These are phyloP conservation scores for Sphagnum tenellum DNA, from an alignment of 225 moss, liverwort and hornwort genomes.

Conservation along the genomic window DNA sequence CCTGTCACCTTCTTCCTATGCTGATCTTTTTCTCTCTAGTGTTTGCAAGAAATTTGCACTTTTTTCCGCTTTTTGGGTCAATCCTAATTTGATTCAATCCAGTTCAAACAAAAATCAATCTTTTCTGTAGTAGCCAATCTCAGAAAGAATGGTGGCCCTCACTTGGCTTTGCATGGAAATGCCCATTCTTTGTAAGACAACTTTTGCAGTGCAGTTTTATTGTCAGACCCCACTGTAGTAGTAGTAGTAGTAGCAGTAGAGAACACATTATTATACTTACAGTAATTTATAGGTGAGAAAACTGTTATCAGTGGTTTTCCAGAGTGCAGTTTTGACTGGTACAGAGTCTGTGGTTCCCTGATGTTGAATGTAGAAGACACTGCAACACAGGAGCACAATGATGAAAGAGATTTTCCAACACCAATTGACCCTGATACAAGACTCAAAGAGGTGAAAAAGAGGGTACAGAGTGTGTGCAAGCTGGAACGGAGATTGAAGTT, in stretches of 20 bases:
- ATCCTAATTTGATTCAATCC: no score
- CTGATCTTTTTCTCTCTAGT: background rate
- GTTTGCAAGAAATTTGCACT: background rate
- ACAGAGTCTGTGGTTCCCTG: no score
- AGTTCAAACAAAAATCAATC: background rate
- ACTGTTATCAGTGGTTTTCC: background rate
- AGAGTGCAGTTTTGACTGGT: no score
- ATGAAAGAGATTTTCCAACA: slow-evolving; percentile 11
- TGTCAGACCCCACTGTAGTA: background rate
- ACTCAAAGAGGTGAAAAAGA: slow-evolving; percentile 21
- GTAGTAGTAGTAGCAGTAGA: background rate
- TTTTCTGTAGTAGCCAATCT: background rate
- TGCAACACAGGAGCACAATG: slow-evolving; percentile 4
- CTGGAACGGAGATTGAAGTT: slow-evolving; percentile 46
- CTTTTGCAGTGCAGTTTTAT: background rate
- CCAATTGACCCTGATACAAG: slow-evolving; percentile 9
- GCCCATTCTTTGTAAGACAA: no score
- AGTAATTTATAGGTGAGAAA: background rate
- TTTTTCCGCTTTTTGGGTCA: background rate
- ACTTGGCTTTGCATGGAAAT: no score
- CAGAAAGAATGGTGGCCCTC: background rate
- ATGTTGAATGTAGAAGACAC: slow-evolving; percentile 13
- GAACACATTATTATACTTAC: background rate
- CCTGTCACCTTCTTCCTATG: background rate
- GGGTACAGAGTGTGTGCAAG: slow-evolving; percentile 33